These are phyloP conservation scores for Plantago lanceolata DNA, from an alignment of 305 asterid genomes.

Conservation along the genomic window DNA sequence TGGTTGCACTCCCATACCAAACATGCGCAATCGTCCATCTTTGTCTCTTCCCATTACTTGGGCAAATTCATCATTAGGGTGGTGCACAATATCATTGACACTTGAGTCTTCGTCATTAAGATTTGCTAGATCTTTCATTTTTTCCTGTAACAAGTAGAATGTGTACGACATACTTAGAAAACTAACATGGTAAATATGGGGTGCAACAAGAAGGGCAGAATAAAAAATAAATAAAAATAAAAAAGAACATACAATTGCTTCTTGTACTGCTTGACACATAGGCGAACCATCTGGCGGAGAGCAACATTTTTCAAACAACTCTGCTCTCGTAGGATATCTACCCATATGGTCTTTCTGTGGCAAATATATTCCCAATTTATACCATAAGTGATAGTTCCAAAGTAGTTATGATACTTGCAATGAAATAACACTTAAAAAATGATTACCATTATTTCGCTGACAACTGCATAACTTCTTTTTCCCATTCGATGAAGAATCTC, in stretches of 20 bases:
- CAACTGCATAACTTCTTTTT: slow-evolving; percentile 9
- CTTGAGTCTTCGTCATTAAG: background rate
- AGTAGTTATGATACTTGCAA: no score
- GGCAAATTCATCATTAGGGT: background rate
- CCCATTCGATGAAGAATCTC: slow-evolving; percentile 5
- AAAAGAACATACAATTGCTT: slow-evolving; percentile 7
- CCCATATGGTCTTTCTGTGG: no score
- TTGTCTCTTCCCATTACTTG: slow-evolving; percentile 3
- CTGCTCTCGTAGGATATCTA: no score
- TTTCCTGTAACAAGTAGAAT: background rate
- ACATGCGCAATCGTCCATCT: slow-evolving; percentile 3
- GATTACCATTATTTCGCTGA: no score
- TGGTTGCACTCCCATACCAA: slow-evolving; percentile 4
- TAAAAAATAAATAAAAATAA: no score
- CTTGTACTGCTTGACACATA: background rate
- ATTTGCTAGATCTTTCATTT: background rate
- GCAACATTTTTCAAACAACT: no score
- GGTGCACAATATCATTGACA: background rate
- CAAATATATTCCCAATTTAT: no score
- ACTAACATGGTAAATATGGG: no score
- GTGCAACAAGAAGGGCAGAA: no score
- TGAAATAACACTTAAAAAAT: no score
- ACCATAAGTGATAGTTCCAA: no score
- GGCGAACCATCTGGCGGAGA: background rate
- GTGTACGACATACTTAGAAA: no score